Evolutionary conservation across 2,329 filamentous ascomycete genomes (phyloP).

Genomic region (Pseudophaeomoniella oleicola): DNA sequence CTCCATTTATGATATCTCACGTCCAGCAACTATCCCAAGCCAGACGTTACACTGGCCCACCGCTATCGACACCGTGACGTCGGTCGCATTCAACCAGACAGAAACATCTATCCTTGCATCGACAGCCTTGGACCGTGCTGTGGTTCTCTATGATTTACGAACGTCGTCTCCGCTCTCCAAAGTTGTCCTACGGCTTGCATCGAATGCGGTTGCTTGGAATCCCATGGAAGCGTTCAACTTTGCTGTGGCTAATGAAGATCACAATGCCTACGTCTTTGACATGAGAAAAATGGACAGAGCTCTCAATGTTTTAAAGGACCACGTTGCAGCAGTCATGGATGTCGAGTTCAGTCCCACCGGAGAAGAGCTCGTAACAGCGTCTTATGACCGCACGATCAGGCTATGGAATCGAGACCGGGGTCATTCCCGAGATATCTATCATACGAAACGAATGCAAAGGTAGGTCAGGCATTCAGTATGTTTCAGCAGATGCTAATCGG

Average conservation of each 20-base stretch:
- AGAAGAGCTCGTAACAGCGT: slow-evolving; percentile 80
- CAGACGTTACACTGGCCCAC: slow-evolving; percentile 81
- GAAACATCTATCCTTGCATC: slow-evolving; percentile 86
- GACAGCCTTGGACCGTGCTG: slow-evolving; percentile 66
- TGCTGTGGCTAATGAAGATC: slow-evolving; percentile 84
- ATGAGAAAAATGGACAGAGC: slow-evolving; percentile 82
- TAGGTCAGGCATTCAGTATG: slow-evolving; percentile 14
- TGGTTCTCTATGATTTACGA: slow-evolving; percentile 85
- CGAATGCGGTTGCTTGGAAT: slow-evolving; percentile 80
- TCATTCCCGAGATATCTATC: slow-evolving; percentile 84
- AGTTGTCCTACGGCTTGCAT: slow-evolving; percentile 65
- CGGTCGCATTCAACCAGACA: slow-evolving; percentile 79
- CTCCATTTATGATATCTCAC: slow-evolving; percentile 75
- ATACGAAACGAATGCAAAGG: slow-evolving; percentile 92
- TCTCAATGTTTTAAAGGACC: slow-evolving; percentile 77
- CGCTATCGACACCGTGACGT: slow-evolving; percentile 75
- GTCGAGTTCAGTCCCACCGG: slow-evolving; percentile 91
- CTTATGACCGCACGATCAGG: slow-evolving; percentile 75
- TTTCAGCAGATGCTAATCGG: no score
- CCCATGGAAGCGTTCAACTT: slow-evolving; percentile 96
- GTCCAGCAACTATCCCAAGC: slow-evolving; percentile 60
- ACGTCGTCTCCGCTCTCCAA: slow-evolving; percentile 73
- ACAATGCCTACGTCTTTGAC: slow-evolving; percentile 87
- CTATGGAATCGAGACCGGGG: slow-evolving; percentile 70
- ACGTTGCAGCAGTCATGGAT: slow-evolving; percentile 88